Evolutionary conservation across 371 early-diverging fungal genomes (phyloP).

Genomic region (Syncephalastrum sp.): DNA sequence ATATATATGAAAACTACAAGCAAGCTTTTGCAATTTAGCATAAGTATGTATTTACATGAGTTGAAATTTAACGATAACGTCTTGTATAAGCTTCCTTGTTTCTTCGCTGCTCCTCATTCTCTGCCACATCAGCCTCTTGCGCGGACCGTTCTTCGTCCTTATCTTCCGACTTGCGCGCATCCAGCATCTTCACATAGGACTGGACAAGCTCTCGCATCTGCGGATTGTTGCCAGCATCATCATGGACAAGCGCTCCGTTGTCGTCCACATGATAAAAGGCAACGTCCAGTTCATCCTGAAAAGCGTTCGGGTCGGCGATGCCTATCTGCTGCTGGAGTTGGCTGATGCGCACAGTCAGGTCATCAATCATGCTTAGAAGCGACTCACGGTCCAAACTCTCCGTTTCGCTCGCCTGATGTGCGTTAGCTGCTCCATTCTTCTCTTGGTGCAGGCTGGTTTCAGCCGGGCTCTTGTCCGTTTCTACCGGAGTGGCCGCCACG

Average conservation of each 20-base stretch:
- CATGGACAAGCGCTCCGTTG: not conserved
- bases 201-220: constrained; percentile 1
- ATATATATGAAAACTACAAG: too few species aligned
- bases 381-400: constrained; percentile 3
- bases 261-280: constrained; percentile 8
- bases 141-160: not conserved
- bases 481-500: not conserved
- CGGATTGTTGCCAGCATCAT: constrained; percentile 4
- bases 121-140: constrained; percentile 3
- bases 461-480: not conserved
- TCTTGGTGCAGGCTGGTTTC: constrained; percentile 1
- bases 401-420: constrained; percentile 4
- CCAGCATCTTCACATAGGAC: not conserved
- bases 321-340: constrained; percentile 20
- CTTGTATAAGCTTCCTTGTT: too few species aligned
- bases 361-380: constrained; percentile 22
- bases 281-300: constrained; percentile 9
- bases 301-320: constrained; percentile 1
- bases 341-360: constrained; percentile 28
- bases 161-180: not conserved
- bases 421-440: constrained; percentile 1
- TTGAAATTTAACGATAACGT: too few species aligned
- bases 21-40: too few species aligned
- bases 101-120: constrained; percentile 22
- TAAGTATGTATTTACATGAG: too few species aligned